A percentile compares a stretch with the other conserved stretches of the same genome.
phyloP scores from a whole-genome alignment of 2,329 filamentous ascomycete genomes.

The Pestalotiopsis sp. region DNA sequence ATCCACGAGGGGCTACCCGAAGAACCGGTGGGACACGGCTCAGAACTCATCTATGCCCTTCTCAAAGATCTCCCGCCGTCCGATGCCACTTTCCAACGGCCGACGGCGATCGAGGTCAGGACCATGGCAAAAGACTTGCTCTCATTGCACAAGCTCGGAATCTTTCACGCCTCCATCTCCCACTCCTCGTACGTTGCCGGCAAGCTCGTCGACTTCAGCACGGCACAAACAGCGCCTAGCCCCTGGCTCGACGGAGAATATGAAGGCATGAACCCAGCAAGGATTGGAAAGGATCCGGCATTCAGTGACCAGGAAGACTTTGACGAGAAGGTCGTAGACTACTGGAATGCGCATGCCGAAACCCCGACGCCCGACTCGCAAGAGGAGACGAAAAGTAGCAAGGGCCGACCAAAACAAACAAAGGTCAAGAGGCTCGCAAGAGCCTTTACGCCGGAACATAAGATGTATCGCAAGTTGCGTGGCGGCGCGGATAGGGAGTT shows the following conservation, averaged over 20 bases:
- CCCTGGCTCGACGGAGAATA: neutral
- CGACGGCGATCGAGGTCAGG: neutral
- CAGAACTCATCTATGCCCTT: neutral
- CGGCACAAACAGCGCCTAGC: neutral
- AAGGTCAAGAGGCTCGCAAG: neutral
- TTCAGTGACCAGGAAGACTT: neutral
- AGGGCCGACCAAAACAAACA: neutral
- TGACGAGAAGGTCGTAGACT: constrained; percentile 3
- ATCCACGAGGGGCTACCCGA: neutral
- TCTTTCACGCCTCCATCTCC: neutral
- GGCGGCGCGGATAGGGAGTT: constrained; percentile 1
- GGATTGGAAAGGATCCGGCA: constrained; percentile 3
- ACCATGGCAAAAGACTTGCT: neutral
- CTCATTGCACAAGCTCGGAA: neutral
- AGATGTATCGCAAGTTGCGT: neutral
- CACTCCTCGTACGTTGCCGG: neutral
- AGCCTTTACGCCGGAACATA: neutral
- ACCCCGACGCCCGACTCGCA: neutral
- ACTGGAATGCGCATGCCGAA: neutral
- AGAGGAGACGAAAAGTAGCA: neutral
- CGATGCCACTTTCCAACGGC: neutral
- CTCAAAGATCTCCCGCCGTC: neutral
- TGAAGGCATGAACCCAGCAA: neutral
- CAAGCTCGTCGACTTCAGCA: neutral
- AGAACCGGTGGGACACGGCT: neutral